Evolutionary conservation across 805 yeast species (phyloP).

Genomic region (Ogataea chonburiensis): DNA sequence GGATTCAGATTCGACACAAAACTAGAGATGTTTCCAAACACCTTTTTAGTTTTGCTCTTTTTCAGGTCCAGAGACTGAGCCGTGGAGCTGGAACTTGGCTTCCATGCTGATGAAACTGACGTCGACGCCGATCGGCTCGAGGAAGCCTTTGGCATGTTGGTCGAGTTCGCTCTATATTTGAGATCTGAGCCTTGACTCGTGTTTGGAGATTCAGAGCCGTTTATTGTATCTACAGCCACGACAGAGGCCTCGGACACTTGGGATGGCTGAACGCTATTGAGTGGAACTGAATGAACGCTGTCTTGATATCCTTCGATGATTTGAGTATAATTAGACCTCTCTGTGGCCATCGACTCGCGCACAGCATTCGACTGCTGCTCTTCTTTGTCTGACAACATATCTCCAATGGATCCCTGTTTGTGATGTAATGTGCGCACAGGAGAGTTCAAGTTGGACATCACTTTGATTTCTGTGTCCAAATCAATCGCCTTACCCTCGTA

Average conservation of each 20-base stretch:
- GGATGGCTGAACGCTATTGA: not conserved
- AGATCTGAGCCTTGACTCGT: slow-evolving; percentile 1
- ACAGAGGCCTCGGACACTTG: not conserved
- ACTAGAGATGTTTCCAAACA: slow-evolving; percentile 58
- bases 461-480: slow-evolving; percentile 17
- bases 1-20: slow-evolving; percentile 30
- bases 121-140: slow-evolving; percentile 16
- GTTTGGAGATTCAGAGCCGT: slow-evolving; percentile 1
- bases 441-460: slow-evolving; percentile 15
- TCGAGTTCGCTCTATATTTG: not conserved
- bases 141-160: not conserved
- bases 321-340: slow-evolving; percentile 10
- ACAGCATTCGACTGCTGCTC: slow-evolving; percentile 1
- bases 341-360: slow-evolving; percentile 9
- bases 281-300: slow-evolving; percentile 1
- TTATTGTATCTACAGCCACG: slow-evolving; percentile 1
- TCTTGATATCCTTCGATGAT: slow-evolving; percentile 15
- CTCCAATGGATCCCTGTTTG: slow-evolving; percentile 14
- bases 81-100: slow-evolving; percentile 15
- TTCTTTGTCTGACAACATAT: slow-evolving; percentile 4
- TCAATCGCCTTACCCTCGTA: slow-evolving; percentile 16
- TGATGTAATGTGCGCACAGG: slow-evolving; percentile 16
- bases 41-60: slow-evolving; percentile 43
- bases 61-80: slow-evolving; percentile 16
- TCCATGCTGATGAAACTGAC: slow-evolving; percentile 17